phyloP scores from a whole-genome alignment of 202 grass and related monocot genomes.

The Zoysia matrella region DNA sequence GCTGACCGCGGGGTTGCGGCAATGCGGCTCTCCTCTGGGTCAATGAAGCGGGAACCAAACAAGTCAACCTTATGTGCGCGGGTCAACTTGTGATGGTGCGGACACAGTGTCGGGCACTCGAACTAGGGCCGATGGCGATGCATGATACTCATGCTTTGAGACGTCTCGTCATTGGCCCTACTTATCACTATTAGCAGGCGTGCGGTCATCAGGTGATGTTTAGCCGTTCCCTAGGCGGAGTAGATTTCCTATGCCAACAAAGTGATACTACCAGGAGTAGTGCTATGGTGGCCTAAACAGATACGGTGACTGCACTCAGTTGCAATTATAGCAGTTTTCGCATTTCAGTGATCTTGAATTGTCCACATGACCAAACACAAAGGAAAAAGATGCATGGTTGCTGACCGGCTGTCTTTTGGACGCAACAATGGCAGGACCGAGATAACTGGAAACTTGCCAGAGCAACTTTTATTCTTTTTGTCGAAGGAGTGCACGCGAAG shows the following conservation, averaged over 20 bases:
- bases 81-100: constrained; percentile 21
- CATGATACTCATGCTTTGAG: constrained; percentile 11
- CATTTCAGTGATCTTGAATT: not conserved
- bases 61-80: constrained; percentile 7
- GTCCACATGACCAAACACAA: not conserved
- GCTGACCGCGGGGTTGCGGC: not conserved
- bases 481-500: constrained; percentile 40
- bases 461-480: constrained; percentile 32
- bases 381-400: not conserved
- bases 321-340: too few relatives aligned
- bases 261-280: too few relatives aligned
- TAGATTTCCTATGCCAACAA: too few relatives aligned
- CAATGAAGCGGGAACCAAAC: not conserved
- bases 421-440: constrained; percentile 22
- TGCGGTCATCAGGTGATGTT: constrained; percentile 17
- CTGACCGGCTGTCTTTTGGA: not conserved
- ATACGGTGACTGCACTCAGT: not conserved
- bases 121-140: too few relatives aligned
- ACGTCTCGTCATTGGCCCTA: constrained; percentile 51
- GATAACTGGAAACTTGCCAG: constrained; percentile 28
- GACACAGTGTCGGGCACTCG: not conserved
- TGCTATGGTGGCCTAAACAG: too few relatives aligned
- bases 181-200: constrained; percentile 7
- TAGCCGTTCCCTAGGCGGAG: constrained; percentile 32
- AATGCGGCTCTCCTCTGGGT: not conserved